Evolutionary conservation across 768 basidiomycete species (phyloP).

Genomic region (Rhizopogon salebrosus): DNA sequence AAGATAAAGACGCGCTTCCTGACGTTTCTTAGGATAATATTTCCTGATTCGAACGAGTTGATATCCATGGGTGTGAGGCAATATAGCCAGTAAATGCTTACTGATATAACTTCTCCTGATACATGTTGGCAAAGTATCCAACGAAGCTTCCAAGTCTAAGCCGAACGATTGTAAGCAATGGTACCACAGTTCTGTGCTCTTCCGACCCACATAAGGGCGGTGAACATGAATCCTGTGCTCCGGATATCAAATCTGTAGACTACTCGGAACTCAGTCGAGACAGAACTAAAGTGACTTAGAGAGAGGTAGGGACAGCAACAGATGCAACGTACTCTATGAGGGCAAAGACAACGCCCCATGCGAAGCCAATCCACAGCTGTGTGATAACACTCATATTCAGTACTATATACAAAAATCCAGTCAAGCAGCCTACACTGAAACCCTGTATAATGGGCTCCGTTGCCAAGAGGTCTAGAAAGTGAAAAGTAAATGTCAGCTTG

Average conservation of each 20-base stretch:
- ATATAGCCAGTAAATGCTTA: constrained; percentile 16
- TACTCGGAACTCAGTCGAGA: constrained; percentile 45
- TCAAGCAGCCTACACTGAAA: constrained; percentile 48
- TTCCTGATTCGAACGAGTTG: neutral
- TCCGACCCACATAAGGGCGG: constrained; percentile 42
- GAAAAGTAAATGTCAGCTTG: neutral
- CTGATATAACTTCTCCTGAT: constrained; percentile 43
- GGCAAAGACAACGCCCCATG: constrained; percentile 67
- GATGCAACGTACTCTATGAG: constrained; percentile 42
- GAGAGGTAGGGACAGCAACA: neutral
- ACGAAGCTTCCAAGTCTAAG: constrained; percentile 44
- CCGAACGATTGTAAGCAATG: neutral
- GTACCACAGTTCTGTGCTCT: neutral
- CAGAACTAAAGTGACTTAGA: constrained; percentile 31
- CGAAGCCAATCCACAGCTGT: constrained; percentile 59
- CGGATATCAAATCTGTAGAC: constrained; percentile 58
- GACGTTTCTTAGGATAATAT: constrained; percentile 20
- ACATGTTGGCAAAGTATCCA: constrained; percentile 35
- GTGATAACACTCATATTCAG: neutral
- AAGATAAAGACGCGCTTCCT: constrained; percentile 51
- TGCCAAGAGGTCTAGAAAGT: constrained; percentile 4
- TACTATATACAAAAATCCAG: neutral
- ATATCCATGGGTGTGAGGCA: neutral
- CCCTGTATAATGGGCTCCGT: constrained; percentile 62
- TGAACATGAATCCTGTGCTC: constrained; percentile 51